phyloP scores from a whole-genome alignment of 768 basidiomycete genomes.

The Pisolithus marmoratus region DNA sequence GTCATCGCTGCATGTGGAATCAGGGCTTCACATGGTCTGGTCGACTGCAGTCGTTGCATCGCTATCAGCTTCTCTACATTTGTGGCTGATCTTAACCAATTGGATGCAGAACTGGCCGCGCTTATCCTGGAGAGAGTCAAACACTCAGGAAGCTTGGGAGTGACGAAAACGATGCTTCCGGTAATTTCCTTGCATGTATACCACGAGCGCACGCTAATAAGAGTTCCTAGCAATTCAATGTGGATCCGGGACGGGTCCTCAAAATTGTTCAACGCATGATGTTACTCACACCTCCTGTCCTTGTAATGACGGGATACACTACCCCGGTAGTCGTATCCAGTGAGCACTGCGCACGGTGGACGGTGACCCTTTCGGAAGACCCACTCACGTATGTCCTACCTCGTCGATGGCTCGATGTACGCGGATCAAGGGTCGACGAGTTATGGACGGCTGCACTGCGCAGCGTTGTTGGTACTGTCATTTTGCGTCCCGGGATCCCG shows the following conservation, averaged over 20 bases:
- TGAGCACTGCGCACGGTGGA: constrained; percentile 47
- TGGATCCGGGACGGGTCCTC: constrained; percentile 13
- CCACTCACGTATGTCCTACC: constrained; percentile 49
- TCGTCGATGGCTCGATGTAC: constrained; percentile 72
- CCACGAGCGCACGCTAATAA: background rate
- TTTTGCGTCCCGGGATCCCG: constrained; percentile 68
- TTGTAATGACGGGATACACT: constrained; percentile 66
- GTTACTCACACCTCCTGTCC: constrained; percentile 44
- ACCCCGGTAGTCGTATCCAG: constrained; percentile 53
- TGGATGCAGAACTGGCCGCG: constrained; percentile 14
- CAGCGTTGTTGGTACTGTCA: constrained; percentile 59
- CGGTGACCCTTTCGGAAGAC: constrained; percentile 44
- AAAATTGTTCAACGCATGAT: constrained; percentile 38
- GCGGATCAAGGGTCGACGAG: constrained; percentile 52
- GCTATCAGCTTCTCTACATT: constrained; percentile 15
- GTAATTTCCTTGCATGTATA: constrained; percentile 13
- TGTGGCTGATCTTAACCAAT: constrained; percentile 12
- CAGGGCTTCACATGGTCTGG: constrained; percentile 17
- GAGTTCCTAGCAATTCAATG: background rate
- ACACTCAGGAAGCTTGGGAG: constrained; percentile 16
- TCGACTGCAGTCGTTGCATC: constrained; percentile 31
- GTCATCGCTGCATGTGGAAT: constrained; percentile 44
- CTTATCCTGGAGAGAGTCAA: constrained; percentile 14
- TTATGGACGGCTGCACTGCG: constrained; percentile 69
- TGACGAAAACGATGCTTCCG: constrained; percentile 24